Evolutionary conservation across 768 basidiomycete genomes (phyloP).

Genomic region (Lepiota brunneoincarnata): DNA sequence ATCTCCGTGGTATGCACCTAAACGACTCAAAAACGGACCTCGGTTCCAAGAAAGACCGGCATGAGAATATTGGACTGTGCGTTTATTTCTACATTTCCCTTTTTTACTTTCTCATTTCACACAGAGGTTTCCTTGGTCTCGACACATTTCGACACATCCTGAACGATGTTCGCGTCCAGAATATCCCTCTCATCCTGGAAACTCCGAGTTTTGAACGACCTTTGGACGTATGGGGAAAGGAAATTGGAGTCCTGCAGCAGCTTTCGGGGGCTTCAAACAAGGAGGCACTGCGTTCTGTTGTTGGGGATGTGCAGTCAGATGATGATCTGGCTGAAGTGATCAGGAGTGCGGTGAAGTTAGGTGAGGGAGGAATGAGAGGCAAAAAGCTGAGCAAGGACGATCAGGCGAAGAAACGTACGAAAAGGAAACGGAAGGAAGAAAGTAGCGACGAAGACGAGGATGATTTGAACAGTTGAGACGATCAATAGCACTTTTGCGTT

Average conservation of each 20-base stretch:
- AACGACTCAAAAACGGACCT: conserved; percentile 77
- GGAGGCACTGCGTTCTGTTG: neutral
- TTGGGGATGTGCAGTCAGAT: conserved; percentile 1
- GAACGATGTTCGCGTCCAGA: conserved; percentile 61
- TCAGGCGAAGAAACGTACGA: conserved; percentile 5
- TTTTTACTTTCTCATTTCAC: neutral
- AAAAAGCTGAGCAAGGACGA: conserved; percentile 3
- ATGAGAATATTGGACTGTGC: conserved; percentile 83
- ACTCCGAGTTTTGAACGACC: conserved; percentile 70
- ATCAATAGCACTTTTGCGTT: no score
- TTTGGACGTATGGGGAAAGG: conserved; percentile 64
- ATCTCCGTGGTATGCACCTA: conserved; percentile 80
- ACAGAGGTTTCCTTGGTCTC: conserved; percentile 68
- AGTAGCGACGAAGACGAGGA: conserved; percentile 20
- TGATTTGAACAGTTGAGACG: neutral
- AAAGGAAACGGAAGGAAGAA: conserved; percentile 18
- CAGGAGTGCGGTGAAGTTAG: conserved; percentile 17
- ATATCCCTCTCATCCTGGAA: conserved; percentile 80
- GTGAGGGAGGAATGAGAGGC: conserved; percentile 9
- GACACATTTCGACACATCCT: conserved; percentile 63
- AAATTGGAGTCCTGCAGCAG: conserved; percentile 60
- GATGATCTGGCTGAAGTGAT: conserved; percentile 14
- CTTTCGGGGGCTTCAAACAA: conserved; percentile 23
- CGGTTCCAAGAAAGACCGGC: conserved; percentile 70
- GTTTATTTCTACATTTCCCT: conserved; percentile 22